A percentile compares a stretch with the other conserved stretches of the same genome.
These are phyloP conservation scores for Boletellus sp. DNA, from an alignment of 768 basidiomycete genomes.

Conservation along the genomic window DNA sequence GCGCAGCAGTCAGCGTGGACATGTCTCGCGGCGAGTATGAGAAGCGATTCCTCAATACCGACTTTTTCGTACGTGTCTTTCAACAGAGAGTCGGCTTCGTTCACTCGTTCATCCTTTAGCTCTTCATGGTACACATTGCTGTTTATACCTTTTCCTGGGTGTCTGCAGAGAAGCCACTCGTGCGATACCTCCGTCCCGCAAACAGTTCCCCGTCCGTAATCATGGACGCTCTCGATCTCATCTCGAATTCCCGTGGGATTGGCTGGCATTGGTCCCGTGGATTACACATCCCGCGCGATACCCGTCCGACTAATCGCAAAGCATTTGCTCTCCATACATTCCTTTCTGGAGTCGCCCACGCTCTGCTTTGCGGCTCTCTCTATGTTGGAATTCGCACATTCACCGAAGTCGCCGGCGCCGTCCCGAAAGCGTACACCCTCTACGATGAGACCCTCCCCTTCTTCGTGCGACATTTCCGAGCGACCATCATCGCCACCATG, in stretches of 20 bases:
- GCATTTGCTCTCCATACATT: constrained; percentile 38
- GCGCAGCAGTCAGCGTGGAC: constrained; percentile 30
- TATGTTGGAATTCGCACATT: constrained; percentile 48
- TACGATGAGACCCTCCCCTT: constrained; percentile 30
- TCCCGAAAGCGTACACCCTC: constrained; percentile 26
- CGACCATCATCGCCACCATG: constrained; percentile 41
- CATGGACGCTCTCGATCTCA: constrained; percentile 48
- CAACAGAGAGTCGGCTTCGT: neutral
- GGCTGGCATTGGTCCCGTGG: constrained; percentile 58
- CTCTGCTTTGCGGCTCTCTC: constrained; percentile 42
- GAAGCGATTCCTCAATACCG: neutral
- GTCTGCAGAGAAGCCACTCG: constrained; percentile 10
- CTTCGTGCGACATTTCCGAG: constrained; percentile 30
- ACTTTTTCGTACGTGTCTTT: neutral
- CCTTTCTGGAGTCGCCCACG: constrained; percentile 30
- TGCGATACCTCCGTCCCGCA: constrained; percentile 11
- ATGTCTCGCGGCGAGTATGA: constrained; percentile 1
- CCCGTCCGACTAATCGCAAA: constrained; percentile 37
- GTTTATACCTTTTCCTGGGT: constrained; percentile 14
- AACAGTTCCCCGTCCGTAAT: no score
- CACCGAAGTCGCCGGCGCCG: constrained; percentile 30
- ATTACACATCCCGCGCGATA: constrained; percentile 32
- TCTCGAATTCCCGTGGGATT: constrained; percentile 49
- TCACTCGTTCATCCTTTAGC: no score
- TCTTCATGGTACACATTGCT: constrained; percentile 10